Base-by-base conservation (phyloP, 176 grass and related monocot genomes). In the Stipa capillata region DNA sequence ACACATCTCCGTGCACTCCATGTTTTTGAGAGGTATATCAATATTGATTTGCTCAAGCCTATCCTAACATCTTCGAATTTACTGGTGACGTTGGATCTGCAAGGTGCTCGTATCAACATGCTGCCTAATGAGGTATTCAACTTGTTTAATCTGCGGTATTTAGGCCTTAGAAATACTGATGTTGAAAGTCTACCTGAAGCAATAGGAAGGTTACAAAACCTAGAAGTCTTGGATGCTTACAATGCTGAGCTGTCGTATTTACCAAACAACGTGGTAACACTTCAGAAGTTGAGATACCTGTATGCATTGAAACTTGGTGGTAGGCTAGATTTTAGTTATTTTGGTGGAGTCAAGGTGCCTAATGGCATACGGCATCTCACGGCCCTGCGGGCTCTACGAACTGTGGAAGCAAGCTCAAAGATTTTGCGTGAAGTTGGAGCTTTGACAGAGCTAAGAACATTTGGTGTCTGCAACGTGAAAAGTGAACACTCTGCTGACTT, bases 131-230 rank as follows among this genome's bases (percentile, higher is more conserved):
- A 53, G n/a, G 36, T 89, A 2, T 82, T 75, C 9, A 32, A 58
- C 13, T 80, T 89, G 21, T 84, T 84, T 36, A 89, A 84, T 61
- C 49, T 89, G 4, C 60, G 25, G 0, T 62, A 60, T 29, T 50
- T 89, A 16, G 65, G 86, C 33, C 40, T 89, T 6, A 3, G 67
- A 8, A 0, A 5, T 12, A 74, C 76, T 37, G 1, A 1, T 5
- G 43, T 86, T 27, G 37, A 74, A 40, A 5, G 4, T 65, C 17
- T 88, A 32, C 65, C 55, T 0, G 52, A 79, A 28, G 47, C 23
- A 2, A 7, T 88, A 0, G 33, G 82, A 25, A 72, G 69, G 45
- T 49, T 88, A 16, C 4, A 65, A 6, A 88, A 89, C 4, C 51
- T 89, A 24, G 66, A 80, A 43, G 82, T 81, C 7, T n/a, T 88